Conservation (phyloP, 1,284 basidiomycete genomes). For the Vanrija pseudolonga region DNA sequence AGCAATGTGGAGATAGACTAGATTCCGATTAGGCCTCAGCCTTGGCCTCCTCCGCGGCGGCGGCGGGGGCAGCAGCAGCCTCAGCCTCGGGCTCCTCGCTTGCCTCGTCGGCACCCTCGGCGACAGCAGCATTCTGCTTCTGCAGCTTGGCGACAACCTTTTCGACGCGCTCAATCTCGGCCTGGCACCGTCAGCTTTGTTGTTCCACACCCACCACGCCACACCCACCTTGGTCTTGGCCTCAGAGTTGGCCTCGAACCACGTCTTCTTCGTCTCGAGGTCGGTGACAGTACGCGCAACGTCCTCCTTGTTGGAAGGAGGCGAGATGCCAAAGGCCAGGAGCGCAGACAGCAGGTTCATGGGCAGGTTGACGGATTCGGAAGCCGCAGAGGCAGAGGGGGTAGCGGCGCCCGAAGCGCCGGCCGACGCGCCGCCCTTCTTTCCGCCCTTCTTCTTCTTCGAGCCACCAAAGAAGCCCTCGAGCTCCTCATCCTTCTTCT, state of each 20-base stretch:
- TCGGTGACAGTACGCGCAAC: conserved; percentile 81
- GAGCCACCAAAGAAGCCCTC: conserved; percentile 75
- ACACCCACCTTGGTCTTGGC: conserved; percentile 47
- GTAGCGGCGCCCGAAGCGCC: conserved; percentile 19
- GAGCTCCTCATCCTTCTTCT: conserved; percentile 88
- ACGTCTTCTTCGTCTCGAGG: conserved; percentile 88
- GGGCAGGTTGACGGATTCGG: conserved; percentile 68
- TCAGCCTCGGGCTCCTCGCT: not conserved
- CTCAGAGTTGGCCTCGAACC: conserved; percentile 71
- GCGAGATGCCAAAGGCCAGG: conserved; percentile 81
- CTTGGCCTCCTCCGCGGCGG: not conserved
- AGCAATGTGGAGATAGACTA: no score
- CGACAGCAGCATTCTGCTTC: conserved; percentile 43
- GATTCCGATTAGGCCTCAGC: not conserved
- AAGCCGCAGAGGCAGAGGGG: conserved; percentile 39
- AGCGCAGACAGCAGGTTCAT: conserved; percentile 83
- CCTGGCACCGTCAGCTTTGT: conserved; percentile 17
- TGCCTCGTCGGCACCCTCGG: conserved; percentile 1
- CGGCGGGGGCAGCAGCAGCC: not conserved
- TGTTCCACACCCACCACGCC: conserved; percentile 59
- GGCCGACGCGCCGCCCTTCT: conserved; percentile 54
- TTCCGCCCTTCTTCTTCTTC: conserved; percentile 61
- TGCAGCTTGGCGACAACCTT: conserved; percentile 55
- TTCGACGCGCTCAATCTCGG: conserved; percentile 68
- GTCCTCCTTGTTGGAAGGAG: conserved; percentile 74